Base-by-base conservation (phyloP, 176 grass and related monocot species). In the Hordeum marinum region DNA sequence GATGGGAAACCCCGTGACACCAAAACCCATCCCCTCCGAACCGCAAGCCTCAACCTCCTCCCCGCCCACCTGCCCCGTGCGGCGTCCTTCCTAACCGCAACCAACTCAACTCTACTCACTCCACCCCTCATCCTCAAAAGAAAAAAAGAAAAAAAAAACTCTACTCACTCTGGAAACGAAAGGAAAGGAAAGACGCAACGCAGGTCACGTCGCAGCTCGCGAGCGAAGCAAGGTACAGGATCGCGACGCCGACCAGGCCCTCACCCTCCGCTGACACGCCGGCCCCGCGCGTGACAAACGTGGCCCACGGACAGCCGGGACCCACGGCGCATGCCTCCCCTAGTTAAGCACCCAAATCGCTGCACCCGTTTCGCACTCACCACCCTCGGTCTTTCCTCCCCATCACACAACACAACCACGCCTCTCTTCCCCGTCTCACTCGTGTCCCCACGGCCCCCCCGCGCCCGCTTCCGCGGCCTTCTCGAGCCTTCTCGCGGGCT, bases 181-280 rank as follows among this genome's bases (percentile, higher is more conserved):
- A 57, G 54, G 20, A 57, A 67, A 66, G 8, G 8, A 36, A 17
- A 45, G 18, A 9, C 23, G 54, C 14, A 79, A 63, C 36, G 10
- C 24, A 64, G 63, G 14, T 64, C 79, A 8, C 61, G 39, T 10
- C 34, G 62, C 82, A 77, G 10, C 24, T 8, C 39, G 41, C 83
- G 59, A 25, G 77, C 39, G 60, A 65, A 80, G 75, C 74, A 58
- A 85, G 34, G 62, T 15, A 29, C 62, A 35, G 48, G 34, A 81
- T 52, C 48, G 15, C 36, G 48, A 52, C 41, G 34, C 66, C 61
- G 65, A 72, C 50, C 75, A 32, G 10, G 8, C 25, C 55, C 41
- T 55, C 29, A 4, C n/a, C 27, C 35, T 9, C 12, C 54, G 15
- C 81, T 25, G 87, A 84, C 58, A 57, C 1, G 15, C 2, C 75